These are phyloP conservation scores for Coelastrella sp. DNA, from an alignment of 139 green algal species.

Conservation along the genomic window DNA sequence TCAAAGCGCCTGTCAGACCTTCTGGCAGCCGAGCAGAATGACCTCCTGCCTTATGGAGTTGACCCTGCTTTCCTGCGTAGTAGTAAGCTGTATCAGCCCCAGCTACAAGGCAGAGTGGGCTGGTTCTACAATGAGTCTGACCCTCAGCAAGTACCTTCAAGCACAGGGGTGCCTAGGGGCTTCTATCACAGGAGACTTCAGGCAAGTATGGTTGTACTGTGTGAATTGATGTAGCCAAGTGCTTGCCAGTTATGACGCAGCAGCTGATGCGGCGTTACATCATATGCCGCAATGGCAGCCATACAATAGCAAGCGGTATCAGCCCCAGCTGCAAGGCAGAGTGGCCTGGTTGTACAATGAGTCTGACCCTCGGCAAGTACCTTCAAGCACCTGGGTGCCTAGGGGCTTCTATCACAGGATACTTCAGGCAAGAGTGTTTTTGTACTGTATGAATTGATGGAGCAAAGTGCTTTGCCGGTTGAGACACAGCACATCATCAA, in stretches of 20 bases:
- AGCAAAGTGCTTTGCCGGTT: background rate
- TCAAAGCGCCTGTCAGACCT: background rate
- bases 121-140: slow-evolving; percentile 58
- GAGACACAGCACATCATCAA: too few relatives aligned
- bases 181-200: slow-evolving; percentile 38
- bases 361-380: slow-evolving; percentile 7
- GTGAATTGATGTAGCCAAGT: background rate
- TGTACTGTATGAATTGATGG: background rate
- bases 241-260: background rate
- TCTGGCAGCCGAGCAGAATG: slow-evolving; percentile 15
- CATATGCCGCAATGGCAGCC: too few relatives aligned
- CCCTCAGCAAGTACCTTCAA: background rate
- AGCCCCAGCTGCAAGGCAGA: slow-evolving; percentile 1
- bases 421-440: slow-evolving; percentile 1
- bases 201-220: background rate
- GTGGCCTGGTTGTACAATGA: slow-evolving; percentile 56
- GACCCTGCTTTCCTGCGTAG: slow-evolving; percentile 57
- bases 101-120: background rate
- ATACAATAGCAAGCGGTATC: slow-evolving; percentile 50
- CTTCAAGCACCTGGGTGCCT: slow-evolving; percentile 16
- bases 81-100: slow-evolving; percentile 46
- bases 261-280: too few relatives aligned
- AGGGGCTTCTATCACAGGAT: slow-evolving; percentile 45
- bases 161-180: slow-evolving; percentile 44
- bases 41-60: slow-evolving; percentile 48